Evolutionary conservation across 495 filamentous ascomycete species (phyloP).

Genomic region (Cenococcum geophilum): DNA sequence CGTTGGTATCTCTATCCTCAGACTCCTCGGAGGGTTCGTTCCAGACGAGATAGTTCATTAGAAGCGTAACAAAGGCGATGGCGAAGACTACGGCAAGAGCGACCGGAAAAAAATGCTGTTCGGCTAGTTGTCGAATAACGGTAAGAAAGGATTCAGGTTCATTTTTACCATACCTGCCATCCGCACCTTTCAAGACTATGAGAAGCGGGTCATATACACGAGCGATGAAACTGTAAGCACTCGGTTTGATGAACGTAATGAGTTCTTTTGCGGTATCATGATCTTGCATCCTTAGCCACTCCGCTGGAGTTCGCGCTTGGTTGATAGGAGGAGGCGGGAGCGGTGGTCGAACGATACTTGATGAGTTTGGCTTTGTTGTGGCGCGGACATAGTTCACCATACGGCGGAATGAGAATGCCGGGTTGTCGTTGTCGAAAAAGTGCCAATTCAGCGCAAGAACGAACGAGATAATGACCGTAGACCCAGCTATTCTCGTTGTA

Average conservation of each 20-base stretch:
- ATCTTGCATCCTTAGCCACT: conserved; percentile 68
- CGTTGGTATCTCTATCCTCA: conserved; percentile 40
- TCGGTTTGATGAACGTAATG: conserved; percentile 60
- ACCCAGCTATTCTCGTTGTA: conserved; percentile 56
- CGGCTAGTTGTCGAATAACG: conserved; percentile 51
- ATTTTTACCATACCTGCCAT: conserved; percentile 44
- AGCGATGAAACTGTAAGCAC: conserved; percentile 59
- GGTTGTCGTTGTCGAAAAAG: conserved; percentile 54
- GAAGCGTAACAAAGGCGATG: conserved; percentile 51
- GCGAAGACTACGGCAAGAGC: conserved; percentile 48
- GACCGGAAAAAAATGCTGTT: conserved; percentile 53
- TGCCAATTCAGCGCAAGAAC: conserved; percentile 59
- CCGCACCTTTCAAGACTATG: conserved; percentile 58
- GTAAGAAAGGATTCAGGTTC: conserved; percentile 42
- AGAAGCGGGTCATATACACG: conserved; percentile 61
- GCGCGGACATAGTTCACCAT: conserved; percentile 27
- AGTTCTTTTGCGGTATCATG: conserved; percentile 66
- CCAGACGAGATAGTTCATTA: conserved; percentile 62
- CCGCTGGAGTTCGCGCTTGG: conserved; percentile 59
- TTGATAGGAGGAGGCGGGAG: conserved; percentile 46
- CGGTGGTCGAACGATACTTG: conserved; percentile 9
- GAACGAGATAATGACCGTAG: conserved; percentile 55
- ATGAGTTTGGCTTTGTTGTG: conserved; percentile 14
- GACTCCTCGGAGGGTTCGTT: conserved; percentile 43
- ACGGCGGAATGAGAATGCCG: conserved; percentile 37